Evolutionary conservation across 2,329 filamentous ascomycete species (phyloP).

Genomic region (Clonostachys rhizophaga): DNA sequence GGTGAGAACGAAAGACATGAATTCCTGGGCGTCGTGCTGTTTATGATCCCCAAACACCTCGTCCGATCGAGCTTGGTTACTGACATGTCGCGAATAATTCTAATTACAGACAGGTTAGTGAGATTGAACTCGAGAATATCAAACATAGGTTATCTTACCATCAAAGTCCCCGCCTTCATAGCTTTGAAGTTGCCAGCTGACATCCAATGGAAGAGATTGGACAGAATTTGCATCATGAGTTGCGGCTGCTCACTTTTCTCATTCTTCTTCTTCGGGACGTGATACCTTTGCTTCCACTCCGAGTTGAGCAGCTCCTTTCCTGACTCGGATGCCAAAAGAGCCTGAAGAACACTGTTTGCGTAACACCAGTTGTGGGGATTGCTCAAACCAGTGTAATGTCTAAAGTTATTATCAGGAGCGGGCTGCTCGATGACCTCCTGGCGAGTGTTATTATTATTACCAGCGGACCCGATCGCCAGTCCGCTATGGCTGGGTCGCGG

Average conservation of each 20-base stretch:
- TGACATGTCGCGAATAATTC: slow-evolving; percentile 47
- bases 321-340: slow-evolving; percentile 73
- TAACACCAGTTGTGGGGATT: slow-evolving; percentile 87
- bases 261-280: slow-evolving; percentile 61
- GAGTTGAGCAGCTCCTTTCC: slow-evolving; percentile 55
- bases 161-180: slow-evolving; percentile 51
- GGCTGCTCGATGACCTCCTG: slow-evolving; percentile 23
- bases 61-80: slow-evolving; percentile 13
- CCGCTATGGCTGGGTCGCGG: slow-evolving; percentile 76
- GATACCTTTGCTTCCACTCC: slow-evolving; percentile 58
- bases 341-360: slow-evolving; percentile 87
- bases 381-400: slow-evolving; percentile 56
- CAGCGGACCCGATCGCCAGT: slow-evolving; percentile 34
- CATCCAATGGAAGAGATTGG: slow-evolving; percentile 55
- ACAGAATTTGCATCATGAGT: slow-evolving; percentile 54
- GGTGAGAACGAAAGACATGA: slow-evolving; percentile 76
- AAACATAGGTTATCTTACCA: slow-evolving; percentile 36
- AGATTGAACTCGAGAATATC: neutral
- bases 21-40: slow-evolving; percentile 92
- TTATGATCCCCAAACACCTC: slow-evolving; percentile 60
- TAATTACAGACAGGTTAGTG: slow-evolving; percentile 16
- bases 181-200: slow-evolving; percentile 39
- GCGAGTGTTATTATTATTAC: neutral
- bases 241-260: slow-evolving; percentile 48
- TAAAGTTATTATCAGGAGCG: slow-evolving; percentile 28